Conservation (phyloP, 768 basidiomycete species). For the Tylopilus sp. region DNA sequence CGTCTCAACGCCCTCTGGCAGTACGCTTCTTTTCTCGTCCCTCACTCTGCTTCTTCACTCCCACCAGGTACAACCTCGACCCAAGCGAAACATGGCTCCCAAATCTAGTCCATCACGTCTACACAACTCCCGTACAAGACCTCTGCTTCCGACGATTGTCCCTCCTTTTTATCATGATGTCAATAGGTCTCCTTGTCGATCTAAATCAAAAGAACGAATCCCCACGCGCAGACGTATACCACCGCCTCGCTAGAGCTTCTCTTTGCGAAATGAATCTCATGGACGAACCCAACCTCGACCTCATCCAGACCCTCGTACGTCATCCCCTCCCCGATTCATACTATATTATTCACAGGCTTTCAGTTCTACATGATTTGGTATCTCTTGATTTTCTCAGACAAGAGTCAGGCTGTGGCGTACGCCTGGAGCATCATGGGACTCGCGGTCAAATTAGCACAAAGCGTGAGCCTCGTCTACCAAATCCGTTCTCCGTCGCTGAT, state of each 20-base stretch:
- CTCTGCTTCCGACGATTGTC: conserved; percentile 66
- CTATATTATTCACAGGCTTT: conserved; percentile 32
- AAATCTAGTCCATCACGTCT: conserved; percentile 66
- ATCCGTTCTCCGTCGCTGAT: conserved; percentile 4
- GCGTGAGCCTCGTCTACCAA: conserved; percentile 42
- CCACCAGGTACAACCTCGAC: conserved; percentile 60
- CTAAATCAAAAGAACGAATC: conserved; percentile 52
- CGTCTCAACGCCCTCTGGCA: conserved; percentile 71
- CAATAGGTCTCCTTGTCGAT: conserved; percentile 69
- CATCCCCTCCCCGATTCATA: background rate
- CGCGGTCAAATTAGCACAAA: conserved; percentile 68
- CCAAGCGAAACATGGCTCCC: conserved; percentile 67
- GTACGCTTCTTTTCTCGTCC: conserved; percentile 38
- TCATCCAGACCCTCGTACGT: conserved; percentile 62
- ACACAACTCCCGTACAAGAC: conserved; percentile 54
- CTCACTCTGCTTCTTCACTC: background rate
- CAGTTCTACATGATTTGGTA: conserved; percentile 77
- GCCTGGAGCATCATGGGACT: conserved; percentile 79
- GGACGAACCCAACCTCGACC: conserved; percentile 73
- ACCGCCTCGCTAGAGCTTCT: conserved; percentile 62
- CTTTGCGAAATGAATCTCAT: conserved; percentile 72
- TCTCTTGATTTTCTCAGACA: conserved; percentile 69
- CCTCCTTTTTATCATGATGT: conserved; percentile 66
- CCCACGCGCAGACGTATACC: conserved; percentile 59
- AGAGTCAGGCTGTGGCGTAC: conserved; percentile 67